These are phyloP conservation scores for Apiospora hydei DNA, from an alignment of 2,329 filamentous ascomycete genomes.

Conservation along the genomic window DNA sequence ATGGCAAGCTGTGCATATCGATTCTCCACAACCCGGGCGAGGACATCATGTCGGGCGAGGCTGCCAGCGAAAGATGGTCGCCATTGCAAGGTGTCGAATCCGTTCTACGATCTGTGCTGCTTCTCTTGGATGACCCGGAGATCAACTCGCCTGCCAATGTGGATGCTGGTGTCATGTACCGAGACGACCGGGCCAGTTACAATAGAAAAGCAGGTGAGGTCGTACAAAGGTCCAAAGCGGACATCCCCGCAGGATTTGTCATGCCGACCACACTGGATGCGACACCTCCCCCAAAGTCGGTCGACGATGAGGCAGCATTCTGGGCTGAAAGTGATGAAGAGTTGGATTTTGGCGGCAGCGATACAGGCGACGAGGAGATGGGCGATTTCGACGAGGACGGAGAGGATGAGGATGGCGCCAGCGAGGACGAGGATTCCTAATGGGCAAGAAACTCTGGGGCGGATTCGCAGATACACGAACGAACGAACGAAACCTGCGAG, in stretches of 20 bases:
- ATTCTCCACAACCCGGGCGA: slow-evolving; percentile 94
- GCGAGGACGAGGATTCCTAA: slow-evolving; percentile 55
- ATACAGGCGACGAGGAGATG: slow-evolving; percentile 66
- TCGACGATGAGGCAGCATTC: slow-evolving; percentile 79
- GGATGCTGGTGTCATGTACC: slow-evolving; percentile 86
- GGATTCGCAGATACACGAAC: not conserved
- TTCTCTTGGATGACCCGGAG: slow-evolving; percentile 92
- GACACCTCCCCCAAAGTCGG: slow-evolving; percentile 67
- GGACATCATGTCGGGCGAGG: slow-evolving; percentile 89
- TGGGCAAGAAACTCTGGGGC: not conserved
- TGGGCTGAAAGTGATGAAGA: slow-evolving; percentile 81
- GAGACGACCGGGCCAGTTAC: slow-evolving; percentile 75
- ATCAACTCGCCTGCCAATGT: slow-evolving; percentile 94
- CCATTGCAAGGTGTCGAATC: slow-evolving; percentile 94
- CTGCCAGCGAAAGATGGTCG: slow-evolving; percentile 91
- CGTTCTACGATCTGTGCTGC: slow-evolving; percentile 89
- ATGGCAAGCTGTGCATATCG: slow-evolving; percentile 93
- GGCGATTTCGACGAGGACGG: slow-evolving; percentile 65
- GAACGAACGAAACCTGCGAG: not conserved
- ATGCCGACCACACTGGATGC: slow-evolving; percentile 81
- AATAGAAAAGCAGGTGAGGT: slow-evolving; percentile 72
- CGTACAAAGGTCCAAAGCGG: slow-evolving; percentile 75
- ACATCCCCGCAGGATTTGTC: slow-evolving; percentile 79
- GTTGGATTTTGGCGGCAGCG: slow-evolving; percentile 79
- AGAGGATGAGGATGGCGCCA: slow-evolving; percentile 64